phyloP scores from a whole-genome alignment of 192 early-diverging fungal genomes.

The Backusella australiensis region DNA sequence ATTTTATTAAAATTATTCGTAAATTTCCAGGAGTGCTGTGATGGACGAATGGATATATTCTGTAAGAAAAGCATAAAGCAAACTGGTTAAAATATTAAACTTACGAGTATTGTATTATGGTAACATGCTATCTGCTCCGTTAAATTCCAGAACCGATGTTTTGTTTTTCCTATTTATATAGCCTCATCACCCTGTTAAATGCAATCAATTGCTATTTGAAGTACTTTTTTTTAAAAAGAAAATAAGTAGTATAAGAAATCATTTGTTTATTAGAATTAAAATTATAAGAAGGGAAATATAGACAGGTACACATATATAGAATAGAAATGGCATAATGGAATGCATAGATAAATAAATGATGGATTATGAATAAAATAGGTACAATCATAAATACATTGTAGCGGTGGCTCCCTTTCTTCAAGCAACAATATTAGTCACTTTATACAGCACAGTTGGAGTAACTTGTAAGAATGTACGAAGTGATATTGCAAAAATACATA shows the following conservation, averaged over 20 bases:
- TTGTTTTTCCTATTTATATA: not conserved
- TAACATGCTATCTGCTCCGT: not conserved
- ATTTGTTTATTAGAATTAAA: not conserved
- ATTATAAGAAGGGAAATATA: not conserved
- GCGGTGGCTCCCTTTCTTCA: not conserved
- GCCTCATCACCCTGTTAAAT: not conserved
- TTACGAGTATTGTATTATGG: not conserved
- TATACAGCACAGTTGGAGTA: not conserved
- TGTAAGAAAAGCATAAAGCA: not conserved
- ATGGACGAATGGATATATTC: not conserved
- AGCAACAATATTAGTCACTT: not conserved
- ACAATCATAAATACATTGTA: not conserved
- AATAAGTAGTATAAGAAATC: not conserved
- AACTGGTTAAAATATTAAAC: not conserved
- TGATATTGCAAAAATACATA: not conserved
- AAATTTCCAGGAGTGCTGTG: not conserved
- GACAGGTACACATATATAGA: not conserved
- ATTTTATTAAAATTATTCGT: not conserved
- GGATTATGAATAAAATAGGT: not conserved
- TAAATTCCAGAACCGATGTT: not conserved
- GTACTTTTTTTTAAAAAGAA: not conserved
- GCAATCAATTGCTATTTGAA: not conserved
- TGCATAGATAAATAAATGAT: not conserved
- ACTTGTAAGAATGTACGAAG: not conserved
- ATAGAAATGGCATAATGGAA: not conserved